Base-by-base conservation (phyloP, 2,329 filamentous ascomycete genomes). In the Eutypella sp. region DNA sequence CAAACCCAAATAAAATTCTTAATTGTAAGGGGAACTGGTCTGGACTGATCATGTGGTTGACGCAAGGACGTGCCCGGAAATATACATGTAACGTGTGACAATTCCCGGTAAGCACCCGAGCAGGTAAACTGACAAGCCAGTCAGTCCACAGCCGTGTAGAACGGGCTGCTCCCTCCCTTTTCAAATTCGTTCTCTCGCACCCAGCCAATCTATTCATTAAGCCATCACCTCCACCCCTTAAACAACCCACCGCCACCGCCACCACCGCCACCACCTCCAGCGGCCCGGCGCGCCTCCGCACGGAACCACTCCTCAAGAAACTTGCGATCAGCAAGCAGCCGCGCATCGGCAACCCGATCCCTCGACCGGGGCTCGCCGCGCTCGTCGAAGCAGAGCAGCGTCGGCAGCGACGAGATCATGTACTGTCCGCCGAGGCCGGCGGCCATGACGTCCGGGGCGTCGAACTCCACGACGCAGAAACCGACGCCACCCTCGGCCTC, bases 401-500 rank as follows among this genome's bases (percentile, higher is more conserved):
- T 82, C 20, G 79, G 79, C 50, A 82, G 68, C 15, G 70, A 71
- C 22, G 69, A 78, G 55, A 83, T 78, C 75, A 79, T 77, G 59
- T 80, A 82, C 6, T 68, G 71, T 57, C 74, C 66, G 6, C 74
- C 75, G 16, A 81, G 58, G 1, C 63, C 67, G 7, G 61, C 66
- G 16, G 52, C 47, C 75, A 79, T 77, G 49, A 81, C 68, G 57
- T 82, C 80, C 2, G 76, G 74, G 4, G 73, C 69, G 56, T 83
- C 80, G 48, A 73, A 78, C 58, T 82, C 76, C 48, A 83, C 68
- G 23, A 71, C 67, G 48, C 70, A 74, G 47, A 72, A 75, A n/a
- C 66, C 68, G 5, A 83, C 73, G 22, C 77, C 78, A 53, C 78
- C 78, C 58, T 79, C 72, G 1, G 63, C 66, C 62, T 81, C 76